Percentiles rank a stretch among this genome's conserved stretches.
Conservation (phyloP, 352 stramenopile species). For the Pythium plurisporium region DNA sequence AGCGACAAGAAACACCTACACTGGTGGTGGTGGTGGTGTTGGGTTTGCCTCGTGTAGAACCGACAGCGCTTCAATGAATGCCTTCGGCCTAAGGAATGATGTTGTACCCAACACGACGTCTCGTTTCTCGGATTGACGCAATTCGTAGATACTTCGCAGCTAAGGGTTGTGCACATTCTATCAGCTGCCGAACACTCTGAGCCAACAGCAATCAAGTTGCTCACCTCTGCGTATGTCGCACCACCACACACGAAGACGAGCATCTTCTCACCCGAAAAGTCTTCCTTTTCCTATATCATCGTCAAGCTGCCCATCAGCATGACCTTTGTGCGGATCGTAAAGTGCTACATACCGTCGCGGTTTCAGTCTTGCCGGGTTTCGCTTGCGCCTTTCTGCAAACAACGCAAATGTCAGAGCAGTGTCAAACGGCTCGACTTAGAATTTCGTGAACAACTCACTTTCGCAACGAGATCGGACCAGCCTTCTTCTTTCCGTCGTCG, state of each 20-base stretch:
- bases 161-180: constrained; percentile 10
- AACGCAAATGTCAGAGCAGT: neutral
- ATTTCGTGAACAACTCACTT: constrained; percentile 36
- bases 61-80: constrained; percentile 53
- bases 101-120: constrained; percentile 71
- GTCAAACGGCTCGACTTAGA: neutral
- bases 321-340: neutral
- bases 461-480: constrained; percentile 55
- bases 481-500: constrained; percentile 51
- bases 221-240: constrained; percentile 92
- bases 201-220: neutral
- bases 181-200: neutral
- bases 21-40: constrained; percentile 11
- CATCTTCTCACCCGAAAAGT: constrained; percentile 82
- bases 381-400: constrained; percentile 14
- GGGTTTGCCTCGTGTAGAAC: constrained; percentile 58
- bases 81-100: constrained; percentile 56
- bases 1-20: constrained; percentile 13
- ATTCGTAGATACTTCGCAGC: constrained; percentile 79
- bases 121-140: constrained; percentile 59
- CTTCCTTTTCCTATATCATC: constrained; percentile 42
- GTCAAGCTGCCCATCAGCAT: no score
- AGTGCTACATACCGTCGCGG: neutral
- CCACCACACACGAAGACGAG: constrained; percentile 95
- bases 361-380: constrained; percentile 9